Evolutionary conservation across 2,329 filamentous ascomycete species (phyloP), one percentile per base, ranked within the genome.

Genomic region (Neurospora sp.): DNA sequence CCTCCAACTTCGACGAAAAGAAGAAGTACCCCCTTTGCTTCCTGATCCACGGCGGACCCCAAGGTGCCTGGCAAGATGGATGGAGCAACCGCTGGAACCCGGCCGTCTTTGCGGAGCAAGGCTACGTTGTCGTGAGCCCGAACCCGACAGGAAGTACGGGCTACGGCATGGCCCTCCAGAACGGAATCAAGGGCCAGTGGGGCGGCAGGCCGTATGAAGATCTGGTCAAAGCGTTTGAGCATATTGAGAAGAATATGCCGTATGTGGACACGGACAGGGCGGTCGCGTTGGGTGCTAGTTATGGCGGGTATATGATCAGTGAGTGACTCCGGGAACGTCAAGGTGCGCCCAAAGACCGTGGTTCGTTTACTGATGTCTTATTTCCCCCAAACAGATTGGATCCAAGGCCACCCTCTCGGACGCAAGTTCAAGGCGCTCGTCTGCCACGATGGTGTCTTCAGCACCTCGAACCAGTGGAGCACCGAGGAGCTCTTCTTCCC

Each of bases 21-120:
- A 90, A 92, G 79, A 93, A 87, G 73, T 96, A 95, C 76, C 93
- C 93, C 0, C 83, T 97, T 4, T 88, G 91, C 1, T 90, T 93
- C 77, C 82, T 94, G 57, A 91, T 96, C 72, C 93, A 97, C 76
- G 93, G 93, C 69, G 93, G 93, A 0, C 92, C 92, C 0, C 92
- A 96, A 78, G 87, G 89, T 28, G 87, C 91, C 0, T 95, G 91
- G 90, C 82, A 79, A 39, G 90, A 96, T 76, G 83, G 85, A 37
- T 96, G 92, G 92, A 91, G 87, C 78, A 93, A 90, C 2, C 85
- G 93, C 19, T 97, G 93, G 93, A 96, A 96, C 77, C 90, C 91
- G 1, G 92, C 91, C 71, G 86, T 95, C 10, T 96, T 93, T 77
- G 92, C 93, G 3, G 92, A 96, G 78, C 92, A 95, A 80, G 93